phyloP scores from a whole-genome alignment of 2,329 filamentous ascomycete genomes.

The Periconia macrospinosa region DNA sequence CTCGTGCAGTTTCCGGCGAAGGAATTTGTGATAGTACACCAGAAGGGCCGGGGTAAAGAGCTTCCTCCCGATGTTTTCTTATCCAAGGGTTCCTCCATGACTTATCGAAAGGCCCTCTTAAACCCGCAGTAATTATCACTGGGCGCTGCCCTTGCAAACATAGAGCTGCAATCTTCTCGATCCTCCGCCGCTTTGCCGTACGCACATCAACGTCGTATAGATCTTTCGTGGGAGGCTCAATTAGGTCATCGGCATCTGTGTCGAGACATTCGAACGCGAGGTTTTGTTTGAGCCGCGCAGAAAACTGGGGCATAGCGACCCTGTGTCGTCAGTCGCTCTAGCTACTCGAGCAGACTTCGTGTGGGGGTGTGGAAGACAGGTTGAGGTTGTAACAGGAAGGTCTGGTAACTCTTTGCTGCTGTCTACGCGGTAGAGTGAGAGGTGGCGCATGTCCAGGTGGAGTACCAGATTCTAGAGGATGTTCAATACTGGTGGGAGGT shows the following conservation, averaged over 20 bases:
- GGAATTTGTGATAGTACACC: not conserved
- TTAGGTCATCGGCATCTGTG: slow-evolving; percentile 41
- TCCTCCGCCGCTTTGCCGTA: slow-evolving; percentile 56
- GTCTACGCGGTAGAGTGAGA: not conserved
- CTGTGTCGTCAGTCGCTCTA: no score
- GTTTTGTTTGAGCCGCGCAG: slow-evolving; percentile 27
- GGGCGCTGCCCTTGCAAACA: slow-evolving; percentile 62
- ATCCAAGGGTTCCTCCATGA: slow-evolving; percentile 43
- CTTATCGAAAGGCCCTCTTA: slow-evolving; percentile 63
- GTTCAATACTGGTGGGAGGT: no score
- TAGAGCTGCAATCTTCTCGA: slow-evolving; percentile 61
- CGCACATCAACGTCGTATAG: slow-evolving; percentile 61
- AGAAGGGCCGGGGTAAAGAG: not conserved
- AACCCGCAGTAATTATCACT: slow-evolving; percentile 60
- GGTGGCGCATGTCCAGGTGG: not conserved
- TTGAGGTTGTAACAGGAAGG: not conserved
- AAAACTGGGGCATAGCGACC: slow-evolving; percentile 16
- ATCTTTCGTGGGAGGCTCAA: slow-evolving; percentile 49
- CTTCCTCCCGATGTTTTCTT: slow-evolving; percentile 6
- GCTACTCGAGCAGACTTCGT: no score
- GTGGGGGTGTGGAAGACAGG: no score
- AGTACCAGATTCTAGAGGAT: not conserved
- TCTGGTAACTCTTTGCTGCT: not conserved
- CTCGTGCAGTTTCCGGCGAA: slow-evolving; percentile 6
- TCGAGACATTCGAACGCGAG: slow-evolving; percentile 23